Base-by-base conservation (phyloP, 805 yeast genomes). In the Wickerhamiella domercqiae region DNA sequence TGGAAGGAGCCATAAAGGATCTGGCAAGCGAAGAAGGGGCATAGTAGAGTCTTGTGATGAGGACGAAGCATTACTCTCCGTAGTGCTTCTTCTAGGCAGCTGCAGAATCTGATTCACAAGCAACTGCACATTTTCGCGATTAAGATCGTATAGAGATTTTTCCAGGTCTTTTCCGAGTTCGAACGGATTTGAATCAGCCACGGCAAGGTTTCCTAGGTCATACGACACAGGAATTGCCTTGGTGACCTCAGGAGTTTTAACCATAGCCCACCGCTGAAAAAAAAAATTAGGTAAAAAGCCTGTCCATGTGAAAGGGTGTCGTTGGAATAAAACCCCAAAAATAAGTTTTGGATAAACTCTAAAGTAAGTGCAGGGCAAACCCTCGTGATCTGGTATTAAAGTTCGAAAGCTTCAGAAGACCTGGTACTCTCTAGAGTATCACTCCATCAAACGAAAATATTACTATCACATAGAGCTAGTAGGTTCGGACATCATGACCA, bases 41-140 rank as follows among this genome's bases (percentile, higher is more conserved):
- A 84, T 74, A 37, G 79, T 71, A 9, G 93, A 71, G 53, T 67
- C 72, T 41, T 53, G 61, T 51, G 73, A 77, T 17, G 74, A 80
- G 24, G 71, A 67, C 33, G 73, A 64, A 35, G 66, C 62, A 26
- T 68, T 57, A 28, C 81, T 68, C 39, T 80, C 90, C 1, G 93
- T 78, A 9, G 95, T 84, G 39, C 80, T 73, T 59, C 78, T 81
- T 37, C 84, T 71, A 21, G 99, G 99, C 40, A 84, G 70, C 11
- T 94, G 81, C 41, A 90, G 66, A 19, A 90, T 65, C 63, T 90
- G 98, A 61, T 86, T 86, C 51, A 90, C 74, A 50, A 90, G 66
- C 41, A 87, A 67, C 62, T 90, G 99, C 21, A 81, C 82, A 57
- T 90, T 86, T 53, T 87, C 98, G 63, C 99, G 75, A 26, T 95